Percentiles rank a stretch among this genome's conserved stretches.
Evolutionary conservation across 1,139 yeast genomes (phyloP).

Genomic region (Yamadazyma sp.): DNA sequence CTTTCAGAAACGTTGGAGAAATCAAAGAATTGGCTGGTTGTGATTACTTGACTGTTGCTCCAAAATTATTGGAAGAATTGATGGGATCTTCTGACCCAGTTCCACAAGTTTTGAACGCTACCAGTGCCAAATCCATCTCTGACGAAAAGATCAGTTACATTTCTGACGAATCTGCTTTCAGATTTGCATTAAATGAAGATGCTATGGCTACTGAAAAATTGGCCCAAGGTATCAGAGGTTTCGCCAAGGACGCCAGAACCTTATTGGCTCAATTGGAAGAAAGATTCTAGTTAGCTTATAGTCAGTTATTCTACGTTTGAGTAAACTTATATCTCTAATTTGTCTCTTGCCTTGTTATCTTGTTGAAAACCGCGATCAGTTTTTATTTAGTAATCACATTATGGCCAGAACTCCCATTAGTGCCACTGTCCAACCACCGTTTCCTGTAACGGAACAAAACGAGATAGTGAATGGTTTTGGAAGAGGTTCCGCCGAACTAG

Average conservation of each 20-base stretch:
- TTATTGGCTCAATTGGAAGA: slow-evolving; percentile 76
- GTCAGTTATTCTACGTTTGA: too few relatives aligned
- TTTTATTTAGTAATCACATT: background rate
- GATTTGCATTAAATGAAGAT: slow-evolving; percentile 90
- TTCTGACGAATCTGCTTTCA: slow-evolving; percentile 86
- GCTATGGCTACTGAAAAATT: slow-evolving; percentile 99
- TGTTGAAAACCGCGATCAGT: too few relatives aligned
- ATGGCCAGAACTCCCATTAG: slow-evolving; percentile 25
- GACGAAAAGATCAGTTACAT: slow-evolving; percentile 76
- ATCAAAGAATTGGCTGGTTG: slow-evolving; percentile 97
- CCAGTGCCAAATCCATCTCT: slow-evolving; percentile 51
- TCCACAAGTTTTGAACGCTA: slow-evolving; percentile 75
- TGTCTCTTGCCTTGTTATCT: too few relatives aligned
- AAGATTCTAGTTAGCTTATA: slow-evolving; percentile 52
- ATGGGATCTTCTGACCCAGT: slow-evolving; percentile 73
- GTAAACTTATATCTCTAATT: background rate
- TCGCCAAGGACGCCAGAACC: slow-evolving; percentile 91
- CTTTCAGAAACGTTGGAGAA: slow-evolving; percentile 97
- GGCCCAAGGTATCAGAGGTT: slow-evolving; percentile 95
- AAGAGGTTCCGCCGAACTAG: slow-evolving; percentile 89
- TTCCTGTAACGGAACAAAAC: slow-evolving; percentile 59
- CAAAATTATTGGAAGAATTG: slow-evolving; percentile 87
- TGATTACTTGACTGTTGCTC: slow-evolving; percentile 95
- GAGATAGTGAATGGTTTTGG: slow-evolving; percentile 87
- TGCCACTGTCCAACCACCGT: slow-evolving; percentile 46